Conservation (phyloP, 2,329 filamentous ascomycete species). For the Colletotrichum salicis region DNA sequence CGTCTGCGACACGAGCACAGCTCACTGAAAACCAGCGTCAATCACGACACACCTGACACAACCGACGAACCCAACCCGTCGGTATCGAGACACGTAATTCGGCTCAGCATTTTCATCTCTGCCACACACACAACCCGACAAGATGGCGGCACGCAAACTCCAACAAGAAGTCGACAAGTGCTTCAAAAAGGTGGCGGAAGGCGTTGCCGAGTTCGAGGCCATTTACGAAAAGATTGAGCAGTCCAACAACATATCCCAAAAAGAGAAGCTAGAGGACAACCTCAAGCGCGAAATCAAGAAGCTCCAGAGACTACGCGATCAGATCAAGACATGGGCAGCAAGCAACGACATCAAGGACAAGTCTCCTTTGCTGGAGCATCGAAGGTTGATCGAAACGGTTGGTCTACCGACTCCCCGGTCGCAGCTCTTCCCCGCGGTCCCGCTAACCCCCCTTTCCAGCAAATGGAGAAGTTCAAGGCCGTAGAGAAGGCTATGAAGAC, state of each 20-base stretch:
- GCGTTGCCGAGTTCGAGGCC: slow-evolving; percentile 88
- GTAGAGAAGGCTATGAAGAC: slow-evolving; percentile 99
- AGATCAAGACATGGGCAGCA: slow-evolving; percentile 99
- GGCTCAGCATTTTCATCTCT: slow-evolving; percentile 2
- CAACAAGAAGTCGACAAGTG: slow-evolving; percentile 99
- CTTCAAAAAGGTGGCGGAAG: slow-evolving; percentile 98
- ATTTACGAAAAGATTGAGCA: slow-evolving; percentile 99
- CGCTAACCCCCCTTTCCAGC: slow-evolving; percentile 60
- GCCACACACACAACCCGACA: slow-evolving; percentile 43
- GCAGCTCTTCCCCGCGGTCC: slow-evolving; percentile 30
- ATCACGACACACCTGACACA: slow-evolving; percentile 10
- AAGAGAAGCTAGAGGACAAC: slow-evolving; percentile 97
- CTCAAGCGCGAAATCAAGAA: slow-evolving; percentile 99
- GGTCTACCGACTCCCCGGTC: slow-evolving; percentile 46
- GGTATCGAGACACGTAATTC: slow-evolving; percentile 15
- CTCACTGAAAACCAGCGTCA: slow-evolving; percentile 17
- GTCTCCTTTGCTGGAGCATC: slow-evolving; percentile 89
- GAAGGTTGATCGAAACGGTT: slow-evolving; percentile 97
- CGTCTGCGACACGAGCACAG: slow-evolving; percentile 17
- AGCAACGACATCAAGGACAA: slow-evolving; percentile 99
- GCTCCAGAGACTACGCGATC: slow-evolving; percentile 93
- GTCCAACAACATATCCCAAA: slow-evolving; percentile 91
- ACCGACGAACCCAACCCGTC: slow-evolving; percentile 15
- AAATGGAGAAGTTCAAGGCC: slow-evolving; percentile 99
- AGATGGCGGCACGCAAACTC: slow-evolving; percentile 95